Evolutionary conservation across 1,284 basidiomycete genomes (phyloP).

Genomic region (Blastosporella zonata): DNA sequence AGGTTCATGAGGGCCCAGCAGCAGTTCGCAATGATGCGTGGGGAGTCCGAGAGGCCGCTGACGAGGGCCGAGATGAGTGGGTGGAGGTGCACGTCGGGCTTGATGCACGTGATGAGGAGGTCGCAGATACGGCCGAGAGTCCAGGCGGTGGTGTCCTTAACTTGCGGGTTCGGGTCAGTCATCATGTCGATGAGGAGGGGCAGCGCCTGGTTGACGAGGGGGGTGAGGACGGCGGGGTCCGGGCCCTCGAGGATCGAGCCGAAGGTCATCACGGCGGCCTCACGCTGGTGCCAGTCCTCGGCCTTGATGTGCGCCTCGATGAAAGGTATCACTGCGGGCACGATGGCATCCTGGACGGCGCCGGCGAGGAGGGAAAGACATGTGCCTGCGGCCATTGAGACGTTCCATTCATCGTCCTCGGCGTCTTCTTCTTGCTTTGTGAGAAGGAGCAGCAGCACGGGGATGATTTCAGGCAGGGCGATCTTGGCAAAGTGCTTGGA

Average conservation of each 20-base stretch:
- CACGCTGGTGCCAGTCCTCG: slow-evolving; percentile 91
- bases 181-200: slow-evolving; percentile 97
- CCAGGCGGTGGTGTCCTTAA: slow-evolving; percentile 98
- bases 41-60: slow-evolving; percentile 76
- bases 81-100: slow-evolving; percentile 87
- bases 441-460: slow-evolving; percentile 86
- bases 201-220: slow-evolving; percentile 92
- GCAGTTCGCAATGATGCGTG: slow-evolving; percentile 90
- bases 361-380: slow-evolving; percentile 88
- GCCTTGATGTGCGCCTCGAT: slow-evolving; percentile 95
- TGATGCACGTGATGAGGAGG: slow-evolving; percentile 82
- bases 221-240: slow-evolving; percentile 81
- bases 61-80: slow-evolving; percentile 85
- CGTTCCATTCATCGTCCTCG: slow-evolving; percentile 99
- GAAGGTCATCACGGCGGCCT: slow-evolving; percentile 98
- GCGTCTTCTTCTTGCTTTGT: slow-evolving; percentile 96
- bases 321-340: slow-evolving; percentile 93
- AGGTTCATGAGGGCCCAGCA: slow-evolving; percentile 98
- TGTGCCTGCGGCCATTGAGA: slow-evolving; percentile 96
- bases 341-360: slow-evolving; percentile 89
- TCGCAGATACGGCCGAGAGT: slow-evolving; percentile 96
- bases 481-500: slow-evolving; percentile 93
- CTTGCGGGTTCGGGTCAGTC: slow-evolving; percentile 80
- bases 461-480: slow-evolving; percentile 91
- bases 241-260: slow-evolving; percentile 98